Evolutionary conservation across 306 rosid species (phyloP).

Genomic region (Rosa chinensis): DNA sequence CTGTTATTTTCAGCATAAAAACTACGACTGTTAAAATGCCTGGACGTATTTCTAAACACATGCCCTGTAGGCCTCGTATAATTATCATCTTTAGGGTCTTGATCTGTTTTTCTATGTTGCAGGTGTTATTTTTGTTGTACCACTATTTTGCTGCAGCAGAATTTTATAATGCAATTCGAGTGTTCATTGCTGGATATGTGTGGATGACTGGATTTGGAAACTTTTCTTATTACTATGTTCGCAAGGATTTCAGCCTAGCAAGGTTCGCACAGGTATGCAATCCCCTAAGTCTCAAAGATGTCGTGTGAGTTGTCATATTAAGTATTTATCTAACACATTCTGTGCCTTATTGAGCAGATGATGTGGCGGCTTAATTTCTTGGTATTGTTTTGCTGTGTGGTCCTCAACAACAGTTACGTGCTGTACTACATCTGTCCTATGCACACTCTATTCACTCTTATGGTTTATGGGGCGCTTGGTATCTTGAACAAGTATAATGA

Average conservation of each 20-base stretch:
- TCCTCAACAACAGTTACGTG: conserved; percentile 91
- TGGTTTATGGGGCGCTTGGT: conserved; percentile 88
- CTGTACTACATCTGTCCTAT: conserved; percentile 96
- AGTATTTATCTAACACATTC: conserved; percentile 12
- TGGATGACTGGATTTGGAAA: conserved; percentile 99
- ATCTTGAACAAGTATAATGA: conserved; percentile 83
- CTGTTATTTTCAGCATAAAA: conserved; percentile 12
- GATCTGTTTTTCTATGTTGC: conserved; percentile 16
- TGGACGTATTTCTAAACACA: background rate
- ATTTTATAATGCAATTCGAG: conserved; percentile 79
- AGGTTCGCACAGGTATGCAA: conserved; percentile 84
- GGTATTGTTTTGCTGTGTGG: conserved; percentile 72
- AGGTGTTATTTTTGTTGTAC: conserved; percentile 91
- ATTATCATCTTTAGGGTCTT: background rate
- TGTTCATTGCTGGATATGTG: conserved; percentile 89
- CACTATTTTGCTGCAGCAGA: conserved; percentile 91
- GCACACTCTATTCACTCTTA: conserved; percentile 96
- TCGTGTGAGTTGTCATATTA: conserved; percentile 10
- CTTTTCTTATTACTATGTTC: conserved; percentile 88
- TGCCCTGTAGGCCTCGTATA: background rate
- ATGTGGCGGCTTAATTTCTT: conserved; percentile 99
- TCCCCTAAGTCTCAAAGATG: conserved; percentile 27
- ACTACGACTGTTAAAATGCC: background rate
- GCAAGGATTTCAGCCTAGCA: conserved; percentile 87
- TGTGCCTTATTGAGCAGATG: conserved; percentile 64